Evolutionary conservation across 768 basidiomycete genomes (phyloP), one percentile per base, ranked within the genome.

Genomic region (Rhizopogon rudus): DNA sequence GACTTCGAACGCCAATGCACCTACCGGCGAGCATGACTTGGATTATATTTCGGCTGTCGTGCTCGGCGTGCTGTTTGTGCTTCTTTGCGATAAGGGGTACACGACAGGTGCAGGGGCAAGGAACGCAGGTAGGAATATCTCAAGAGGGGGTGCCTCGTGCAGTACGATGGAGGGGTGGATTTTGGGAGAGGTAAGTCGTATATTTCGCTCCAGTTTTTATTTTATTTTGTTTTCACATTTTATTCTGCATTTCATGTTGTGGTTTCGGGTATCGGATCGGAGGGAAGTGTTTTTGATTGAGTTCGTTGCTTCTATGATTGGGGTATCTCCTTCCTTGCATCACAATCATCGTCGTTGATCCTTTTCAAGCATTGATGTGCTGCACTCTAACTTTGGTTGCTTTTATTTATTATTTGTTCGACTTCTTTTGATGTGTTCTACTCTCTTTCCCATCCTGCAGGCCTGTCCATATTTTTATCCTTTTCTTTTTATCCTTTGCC

Each of bases 21-120:
- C 20, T 48, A 71, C 70, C 16, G 61, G 64, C 44, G 52, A 72
- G 31, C 78, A 79, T 55, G 81, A 82, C 60, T 62, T 83, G 46
- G 83, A 89, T 67, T 80, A 77, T 58, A 68, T 89, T 20, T 67
- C 79, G 42, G 76, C 86, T n/a, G 78, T 78, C 67, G 67, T 86
- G 29, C 69, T 87, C 52, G 81, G 84, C 52, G 71, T 85, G 29
- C 66, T 77, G 68, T 81, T 73, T 60, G 66, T 79, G 63, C 68
- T 82, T 56, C 79, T 83, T 63, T 80, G 79, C 57, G 78, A 81
- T 37, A 72, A 68, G 65, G 70, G 71, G 48, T 71, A 75, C 57
- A 71, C 77, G 20, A 67, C 65, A 42, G 46, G 31, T 33, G 31
- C 9, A 35, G 31, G 35, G 46, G 35, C 31, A 22, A 20, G 46